Evolutionary conservation across 345 rosid species (phyloP), one percentile per base, ranked within the genome.

Genomic region (Jatropha curcas): DNA sequence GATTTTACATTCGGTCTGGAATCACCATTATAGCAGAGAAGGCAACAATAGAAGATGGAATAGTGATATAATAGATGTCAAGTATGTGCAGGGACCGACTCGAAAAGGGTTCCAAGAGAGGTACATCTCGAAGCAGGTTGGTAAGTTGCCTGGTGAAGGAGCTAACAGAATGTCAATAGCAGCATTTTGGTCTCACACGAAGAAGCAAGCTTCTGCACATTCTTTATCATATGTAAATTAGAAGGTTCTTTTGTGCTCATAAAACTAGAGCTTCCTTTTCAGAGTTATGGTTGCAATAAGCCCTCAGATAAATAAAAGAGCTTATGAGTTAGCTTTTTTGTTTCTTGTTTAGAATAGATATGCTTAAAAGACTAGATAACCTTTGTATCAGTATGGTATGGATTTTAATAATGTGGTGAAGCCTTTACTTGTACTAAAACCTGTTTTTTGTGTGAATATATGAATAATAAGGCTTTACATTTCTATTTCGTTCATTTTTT

Each of bases 1-100:
- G 98, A 41, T 88, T 92, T 75, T 90, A 92, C 81, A 87, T 95
- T 20, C 89, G 98, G 22, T 85, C 86, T 1, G 97, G 99, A 64
- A 80, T 88, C 78, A 85, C 96, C 41, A 82, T 95, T 37, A 65
- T 92, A 62, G 51, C 80, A 33, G 98, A 95, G 82, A 95, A 91
- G 85, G 96, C 99, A 45, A 92, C 94, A 12, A 88, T 95, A 39
- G 81, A 87, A 74, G 94, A 95, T 65, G 93, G 94, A 7, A 88
- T 81, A 5, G 82, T 92, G 50, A 92, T 94, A 82, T 94, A 79
- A 75, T 9, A 45, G 31, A 62, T 34, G 65, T 50, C 4, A 45
- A 69, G 27, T 8, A 1, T 37, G 31, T 68, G 28, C 68, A 52
- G 7, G 35, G 51, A 24, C 41, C 12, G 55, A 39, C 50, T 67